These are phyloP conservation scores for Chalciporus piperatus DNA, from an alignment of 768 basidiomycete species.

Conservation along the genomic window DNA sequence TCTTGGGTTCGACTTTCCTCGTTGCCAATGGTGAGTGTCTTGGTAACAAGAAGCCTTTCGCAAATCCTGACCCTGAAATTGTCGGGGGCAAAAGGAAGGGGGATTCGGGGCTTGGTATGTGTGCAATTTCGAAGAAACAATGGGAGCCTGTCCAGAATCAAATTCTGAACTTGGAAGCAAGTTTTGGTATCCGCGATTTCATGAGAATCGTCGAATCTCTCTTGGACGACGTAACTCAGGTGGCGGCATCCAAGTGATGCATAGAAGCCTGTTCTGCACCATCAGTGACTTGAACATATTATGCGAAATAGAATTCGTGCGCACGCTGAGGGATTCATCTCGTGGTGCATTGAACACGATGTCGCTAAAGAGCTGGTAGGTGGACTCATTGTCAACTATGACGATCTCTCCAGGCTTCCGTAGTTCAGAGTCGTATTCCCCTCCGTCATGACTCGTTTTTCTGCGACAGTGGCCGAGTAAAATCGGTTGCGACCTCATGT, in stretches of 20 bases:
- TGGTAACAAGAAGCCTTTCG: slow-evolving; percentile 57
- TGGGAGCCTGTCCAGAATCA: slow-evolving; percentile 76
- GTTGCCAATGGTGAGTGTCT: slow-evolving; percentile 52
- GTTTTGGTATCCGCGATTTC: slow-evolving; percentile 46
- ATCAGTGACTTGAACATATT: neutral
- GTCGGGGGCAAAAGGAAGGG: slow-evolving; percentile 53
- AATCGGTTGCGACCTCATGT: slow-evolving; percentile 66
- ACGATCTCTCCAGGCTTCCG: slow-evolving; percentile 64
- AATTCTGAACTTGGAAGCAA: slow-evolving; percentile 45
- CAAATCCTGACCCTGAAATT: slow-evolving; percentile 68
- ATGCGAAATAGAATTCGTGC: neutral
- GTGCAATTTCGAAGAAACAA: slow-evolving; percentile 85
- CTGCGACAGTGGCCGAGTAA: slow-evolving; percentile 71
- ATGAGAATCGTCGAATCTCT: slow-evolving; percentile 58
- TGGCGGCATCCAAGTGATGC: slow-evolving; percentile 63
- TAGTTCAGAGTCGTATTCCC: slow-evolving; percentile 62
- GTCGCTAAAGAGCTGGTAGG: slow-evolving; percentile 71
- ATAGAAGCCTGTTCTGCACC: slow-evolving; percentile 57
- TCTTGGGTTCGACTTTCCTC: slow-evolving; percentile 51
- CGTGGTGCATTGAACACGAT: slow-evolving; percentile 72
- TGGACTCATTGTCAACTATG: slow-evolving; percentile 78
- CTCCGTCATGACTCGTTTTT: slow-evolving; percentile 51
- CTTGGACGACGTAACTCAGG: slow-evolving; percentile 66
- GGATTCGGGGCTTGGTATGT: slow-evolving; percentile 51
- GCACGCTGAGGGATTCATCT: slow-evolving; percentile 81